phyloP scores from a whole-genome alignment of 2,329 filamentous ascomycete species.

The Lojkania enalia region DNA sequence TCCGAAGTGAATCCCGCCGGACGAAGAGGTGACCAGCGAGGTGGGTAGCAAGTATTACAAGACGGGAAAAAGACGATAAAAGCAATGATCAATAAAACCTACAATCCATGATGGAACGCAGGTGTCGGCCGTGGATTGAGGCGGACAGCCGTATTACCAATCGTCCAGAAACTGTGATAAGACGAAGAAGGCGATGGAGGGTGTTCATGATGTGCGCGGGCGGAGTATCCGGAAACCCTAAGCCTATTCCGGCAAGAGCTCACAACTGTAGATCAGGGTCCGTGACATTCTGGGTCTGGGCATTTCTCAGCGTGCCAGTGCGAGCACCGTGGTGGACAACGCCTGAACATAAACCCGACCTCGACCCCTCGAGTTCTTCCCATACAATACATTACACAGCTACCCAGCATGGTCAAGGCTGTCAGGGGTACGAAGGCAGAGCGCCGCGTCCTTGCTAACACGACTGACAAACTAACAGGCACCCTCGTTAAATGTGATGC shows the following conservation, averaged over 20 bases:
- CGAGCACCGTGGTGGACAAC: conserved; percentile 33
- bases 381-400: too few species aligned
- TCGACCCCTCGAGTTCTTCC: conserved; percentile 2
- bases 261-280: neutral
- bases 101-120: conserved; percentile 3
- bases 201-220: conserved; percentile 1
- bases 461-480: conserved; percentile 49
- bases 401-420: conserved; percentile 58
- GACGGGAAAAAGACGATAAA: too few species aligned
- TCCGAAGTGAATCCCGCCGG: neutral
- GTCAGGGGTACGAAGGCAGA: conserved; percentile 52
- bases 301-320: neutral
- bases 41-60: neutral
- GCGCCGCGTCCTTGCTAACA: neutral
- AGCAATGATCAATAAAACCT: too few species aligned
- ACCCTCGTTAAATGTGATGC: conserved; percentile 80
- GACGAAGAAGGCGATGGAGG: conserved; percentile 1
- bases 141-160: conserved; percentile 2
- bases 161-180: neutral
- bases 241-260: neutral
- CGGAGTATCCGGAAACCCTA: neutral
- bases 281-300: neutral
- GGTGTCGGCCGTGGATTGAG: conserved; percentile 10
- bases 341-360: conserved; percentile 7
- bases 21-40: neutral